These are phyloP conservation scores for Psilocybe azurescens DNA, from an alignment of 768 basidiomycete species.

Conservation along the genomic window DNA sequence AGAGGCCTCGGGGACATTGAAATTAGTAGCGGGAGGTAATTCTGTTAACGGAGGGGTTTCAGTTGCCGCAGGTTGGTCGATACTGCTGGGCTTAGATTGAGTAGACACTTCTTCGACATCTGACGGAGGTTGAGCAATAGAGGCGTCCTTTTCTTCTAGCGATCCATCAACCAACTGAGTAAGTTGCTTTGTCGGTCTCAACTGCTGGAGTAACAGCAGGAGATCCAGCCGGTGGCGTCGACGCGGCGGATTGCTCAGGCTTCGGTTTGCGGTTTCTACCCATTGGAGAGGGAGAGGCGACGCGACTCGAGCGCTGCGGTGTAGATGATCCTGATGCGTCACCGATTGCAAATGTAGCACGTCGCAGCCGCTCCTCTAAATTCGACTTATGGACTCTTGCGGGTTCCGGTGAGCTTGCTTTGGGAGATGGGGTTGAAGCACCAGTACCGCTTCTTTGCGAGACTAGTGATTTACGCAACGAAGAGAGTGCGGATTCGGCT, in stretches of 20 bases:
- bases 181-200: slow-evolving; percentile 13
- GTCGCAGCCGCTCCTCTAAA: slow-evolving; percentile 79
- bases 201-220: slow-evolving; percentile 29
- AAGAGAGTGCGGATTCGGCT: slow-evolving; percentile 64
- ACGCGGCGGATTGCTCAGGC: slow-evolving; percentile 11
- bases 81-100: not conserved
- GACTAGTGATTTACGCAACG: slow-evolving; percentile 67
- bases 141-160: not conserved
- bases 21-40: not conserved
- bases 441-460: slow-evolving; percentile 48
- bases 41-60: not conserved
- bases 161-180: slow-evolving; percentile 4
- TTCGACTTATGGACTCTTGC: slow-evolving; percentile 48
- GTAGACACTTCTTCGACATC: not conserved
- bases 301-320: slow-evolving; percentile 18
- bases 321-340: slow-evolving; percentile 49
- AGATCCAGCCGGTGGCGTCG: slow-evolving; percentile 13
- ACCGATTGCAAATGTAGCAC: slow-evolving; percentile 59
- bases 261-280: slow-evolving; percentile 16
- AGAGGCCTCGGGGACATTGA: not conserved
- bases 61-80: not conserved
- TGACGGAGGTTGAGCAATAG: slow-evolving; percentile 1
- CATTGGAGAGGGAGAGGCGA: slow-evolving; percentile 42
- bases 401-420: slow-evolving; percentile 17
- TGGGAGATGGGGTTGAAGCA: slow-evolving; percentile 38